Evolutionary conservation across 2,329 filamentous ascomycete species (phyloP).

Genomic region (Colletotrichum caudatum): DNA sequence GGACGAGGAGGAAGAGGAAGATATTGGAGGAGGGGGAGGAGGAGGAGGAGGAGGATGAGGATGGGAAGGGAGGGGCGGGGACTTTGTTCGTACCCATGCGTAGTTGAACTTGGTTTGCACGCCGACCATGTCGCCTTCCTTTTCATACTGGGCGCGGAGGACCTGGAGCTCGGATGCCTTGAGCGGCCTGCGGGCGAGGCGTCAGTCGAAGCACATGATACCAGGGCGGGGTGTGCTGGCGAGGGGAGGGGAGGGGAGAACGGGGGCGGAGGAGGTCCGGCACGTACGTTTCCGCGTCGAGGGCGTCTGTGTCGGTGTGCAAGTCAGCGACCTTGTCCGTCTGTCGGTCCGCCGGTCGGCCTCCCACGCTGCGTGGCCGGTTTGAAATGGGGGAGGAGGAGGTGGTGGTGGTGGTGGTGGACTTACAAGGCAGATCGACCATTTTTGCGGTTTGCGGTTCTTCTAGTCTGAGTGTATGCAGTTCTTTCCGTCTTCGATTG

Average conservation of each 20-base stretch:
- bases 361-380: neutral
- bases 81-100: conserved; percentile 80
- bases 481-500: neutral
- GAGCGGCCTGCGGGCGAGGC: conserved; percentile 73
- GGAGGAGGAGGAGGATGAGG: too few species aligned
- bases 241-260: conserved; percentile 9
- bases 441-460: conserved; percentile 49
- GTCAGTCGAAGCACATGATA: conserved; percentile 19
- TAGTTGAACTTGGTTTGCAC: conserved; percentile 99
- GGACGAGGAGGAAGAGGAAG: neutral
- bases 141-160: conserved; percentile 93
- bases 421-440: conserved; percentile 64
- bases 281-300: conserved; percentile 91
- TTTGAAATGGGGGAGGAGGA: neutral
- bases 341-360: conserved; percentile 17
- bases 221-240: neutral
- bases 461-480: neutral
- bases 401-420: neutral
- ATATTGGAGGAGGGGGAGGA: neutral
- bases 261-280: neutral
- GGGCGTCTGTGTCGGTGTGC: conserved; percentile 76
- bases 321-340: neutral
- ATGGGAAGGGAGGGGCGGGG: neutral
- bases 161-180: conserved; percentile 94
- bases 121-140: conserved; percentile 96